A percentile compares a stretch with the other conserved stretches of the same genome.
phyloP scores from a whole-genome alignment of 2,329 filamentous ascomycete species.

The Neofusicoccum kwambonambiense region DNA sequence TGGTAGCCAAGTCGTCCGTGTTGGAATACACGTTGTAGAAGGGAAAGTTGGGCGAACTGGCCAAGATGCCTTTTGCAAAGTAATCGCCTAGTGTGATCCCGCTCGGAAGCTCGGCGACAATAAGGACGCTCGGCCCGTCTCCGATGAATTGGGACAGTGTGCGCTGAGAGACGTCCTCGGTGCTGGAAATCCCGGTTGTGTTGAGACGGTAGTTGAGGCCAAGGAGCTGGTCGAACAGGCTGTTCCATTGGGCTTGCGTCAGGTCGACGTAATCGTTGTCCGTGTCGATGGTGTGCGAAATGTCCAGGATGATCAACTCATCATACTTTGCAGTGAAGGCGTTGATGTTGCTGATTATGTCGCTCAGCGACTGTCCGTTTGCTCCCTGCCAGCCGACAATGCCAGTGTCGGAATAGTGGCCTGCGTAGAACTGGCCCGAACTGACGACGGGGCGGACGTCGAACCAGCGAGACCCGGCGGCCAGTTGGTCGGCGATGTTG shows the following conservation, averaged over 20 bases:
- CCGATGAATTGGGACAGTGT: conserved; percentile 39
- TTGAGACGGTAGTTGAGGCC: conserved; percentile 43
- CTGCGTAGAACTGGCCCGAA: conserved; percentile 42
- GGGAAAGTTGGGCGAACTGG: conserved; percentile 31
- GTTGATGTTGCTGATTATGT: conserved; percentile 47
- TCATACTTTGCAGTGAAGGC: conserved; percentile 45
- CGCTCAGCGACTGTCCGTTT: conserved; percentile 45
- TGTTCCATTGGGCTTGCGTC: conserved; percentile 39
- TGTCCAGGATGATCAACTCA: conserved; percentile 48
- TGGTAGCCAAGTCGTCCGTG: conserved; percentile 30
- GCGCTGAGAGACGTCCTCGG: conserved; percentile 32
- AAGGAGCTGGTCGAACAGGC: conserved; percentile 45
- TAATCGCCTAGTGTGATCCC: conserved; percentile 30
- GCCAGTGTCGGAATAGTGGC: conserved; percentile 41
- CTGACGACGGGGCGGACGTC: conserved; percentile 48
- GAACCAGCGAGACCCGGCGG: conserved; percentile 48
- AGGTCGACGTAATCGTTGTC: conserved; percentile 41
- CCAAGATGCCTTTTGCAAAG: conserved; percentile 36
- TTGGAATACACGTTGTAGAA: conserved; percentile 38
- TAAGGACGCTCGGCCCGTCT: conserved; percentile 34
- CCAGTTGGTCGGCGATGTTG: conserved; percentile 47
- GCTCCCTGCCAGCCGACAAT: conserved; percentile 43
- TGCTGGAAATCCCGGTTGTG: conserved; percentile 25
- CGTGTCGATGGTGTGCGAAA: conserved; percentile 48
- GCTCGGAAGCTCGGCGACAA: conserved; percentile 33